Evolutionary conservation across 495 filamentous ascomycete genomes (phyloP), one percentile per base, ranked within the genome.

Genomic region (Penicillium daleae): DNA sequence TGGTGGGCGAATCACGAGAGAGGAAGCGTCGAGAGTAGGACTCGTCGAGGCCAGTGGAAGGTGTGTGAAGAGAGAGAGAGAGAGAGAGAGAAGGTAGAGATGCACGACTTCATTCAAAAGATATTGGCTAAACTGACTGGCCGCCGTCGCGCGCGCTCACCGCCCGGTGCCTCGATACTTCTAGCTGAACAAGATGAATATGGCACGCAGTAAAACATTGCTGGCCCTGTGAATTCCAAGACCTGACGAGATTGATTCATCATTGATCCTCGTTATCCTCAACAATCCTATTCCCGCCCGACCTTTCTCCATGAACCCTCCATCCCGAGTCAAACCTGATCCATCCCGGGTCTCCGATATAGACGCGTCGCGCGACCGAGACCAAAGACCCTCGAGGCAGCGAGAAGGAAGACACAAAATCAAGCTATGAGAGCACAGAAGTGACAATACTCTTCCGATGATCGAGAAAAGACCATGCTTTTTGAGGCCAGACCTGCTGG

Each of bases 81-180:
- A 49, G 46, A 29, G 39, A 52, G 32, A 26, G 33, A 55, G 35
- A 42, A 42, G 15, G 51, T 27, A 33, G 26, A 42, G 27, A 56
- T 21, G 35, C 37, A 42, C 54, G 17, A 26, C 26, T 66, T 57
- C 50, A 61, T 61, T 66, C 48, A 33, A 53, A 40, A 32, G 54
- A 50, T 61, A 56, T 53, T 66, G n/a, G 46, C 29, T 57, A 50
- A 55, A 51, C 56, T 57, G 52, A 61, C 37, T 15, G 31, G 50
- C 22, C 19, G 42, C 24, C 37, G 33, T 52, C 60, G 37, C 63
- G 64, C 63, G 63, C 64, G 31, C 64, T 66, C 64, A 66, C 64
- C 64, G 64, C 64, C 64, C 56, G 42, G 24, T n/a, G 15, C 32
- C 56, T 46, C 54, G 33, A 52, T 52, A 52, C 49, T 12, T 17